phyloP scores from a whole-genome alignment of 148 eudicot species.

The Persicaria maculosa region DNA sequence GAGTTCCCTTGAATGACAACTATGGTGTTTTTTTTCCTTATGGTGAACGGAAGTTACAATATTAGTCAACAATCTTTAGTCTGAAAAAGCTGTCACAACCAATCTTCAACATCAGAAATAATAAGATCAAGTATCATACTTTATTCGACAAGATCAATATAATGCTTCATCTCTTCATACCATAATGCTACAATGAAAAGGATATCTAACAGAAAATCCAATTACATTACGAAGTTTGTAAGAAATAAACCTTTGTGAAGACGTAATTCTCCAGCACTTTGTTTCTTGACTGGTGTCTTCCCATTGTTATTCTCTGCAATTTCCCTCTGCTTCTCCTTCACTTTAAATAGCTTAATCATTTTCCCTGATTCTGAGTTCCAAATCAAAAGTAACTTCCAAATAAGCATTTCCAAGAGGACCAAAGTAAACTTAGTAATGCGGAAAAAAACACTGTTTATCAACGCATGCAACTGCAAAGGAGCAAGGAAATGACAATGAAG shows the following conservation, averaged over 20 bases:
- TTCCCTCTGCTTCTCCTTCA: slow-evolving; percentile 72
- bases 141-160: not conserved
- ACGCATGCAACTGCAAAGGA: not conserved
- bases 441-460: no score
- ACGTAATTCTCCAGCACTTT: slow-evolving; percentile 82
- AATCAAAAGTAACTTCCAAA: slow-evolving; percentile 1
- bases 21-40: not conserved
- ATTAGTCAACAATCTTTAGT: not conserved
- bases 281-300: slow-evolving; percentile 58
- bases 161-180: not conserved
- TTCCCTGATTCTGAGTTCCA: slow-evolving; percentile 24
- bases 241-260: slow-evolving; percentile 55
- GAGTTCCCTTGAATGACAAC: not conserved
- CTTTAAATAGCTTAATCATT: slow-evolving; percentile 83
- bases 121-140: not conserved
- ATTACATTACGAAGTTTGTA: not conserved
- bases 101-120: not conserved
- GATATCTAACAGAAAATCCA: not conserved
- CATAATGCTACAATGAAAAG: not conserved
- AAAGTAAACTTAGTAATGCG: not conserved
- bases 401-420: not conserved
- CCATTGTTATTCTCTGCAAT: slow-evolving; percentile 66
- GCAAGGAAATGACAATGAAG: not conserved
- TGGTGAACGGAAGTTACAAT: not conserved
- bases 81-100: not conserved